Percentiles rank a stretch among this genome's conserved stretches.
Conservation (phyloP, 1,284 basidiomycete species). For the Peniophora sp. region DNA sequence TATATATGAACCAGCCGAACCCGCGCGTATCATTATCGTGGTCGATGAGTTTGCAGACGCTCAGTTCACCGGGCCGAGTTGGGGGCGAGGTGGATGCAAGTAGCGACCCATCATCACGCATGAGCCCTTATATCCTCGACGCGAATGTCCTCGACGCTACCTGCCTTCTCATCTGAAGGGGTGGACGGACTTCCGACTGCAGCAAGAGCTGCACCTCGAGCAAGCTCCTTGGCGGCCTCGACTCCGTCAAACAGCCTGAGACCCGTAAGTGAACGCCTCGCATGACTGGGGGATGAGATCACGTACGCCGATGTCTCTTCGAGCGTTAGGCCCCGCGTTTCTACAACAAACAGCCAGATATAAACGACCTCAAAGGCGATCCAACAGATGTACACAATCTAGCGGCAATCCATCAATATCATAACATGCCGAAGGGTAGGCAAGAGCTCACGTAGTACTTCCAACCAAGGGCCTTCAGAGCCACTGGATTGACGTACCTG, state of each 20-base stretch:
- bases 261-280: background rate
- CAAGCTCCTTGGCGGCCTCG: conserved; percentile 12
- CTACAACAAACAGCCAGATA: background rate
- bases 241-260: conserved; percentile 21
- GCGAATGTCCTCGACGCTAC: too few relatives aligned
- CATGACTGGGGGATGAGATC: background rate
- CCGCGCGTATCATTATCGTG: too few relatives aligned
- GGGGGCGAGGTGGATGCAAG: too few relatives aligned
- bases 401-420: background rate
- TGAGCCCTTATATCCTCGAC: too few relatives aligned
- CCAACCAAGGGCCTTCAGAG: conserved; percentile 24
- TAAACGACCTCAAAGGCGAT: conserved; percentile 7
- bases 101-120: too few relatives aligned
- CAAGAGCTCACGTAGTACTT: conserved; percentile 23
- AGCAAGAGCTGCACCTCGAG: background rate
- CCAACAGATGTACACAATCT: conserved; percentile 26
- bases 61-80: too few relatives aligned
- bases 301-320: conserved; percentile 23
- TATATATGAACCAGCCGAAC: too few relatives aligned
- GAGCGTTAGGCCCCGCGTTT: conserved; percentile 17
- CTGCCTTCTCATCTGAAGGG: too few relatives aligned
- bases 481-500: conserved; percentile 35
- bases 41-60: too few relatives aligned
- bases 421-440: background rate
- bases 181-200: background rate